Evolutionary conservation across 2,329 filamentous ascomycete species (phyloP), one percentile per base, ranked within the genome.

Genomic region (Botrytis medusae): DNA sequence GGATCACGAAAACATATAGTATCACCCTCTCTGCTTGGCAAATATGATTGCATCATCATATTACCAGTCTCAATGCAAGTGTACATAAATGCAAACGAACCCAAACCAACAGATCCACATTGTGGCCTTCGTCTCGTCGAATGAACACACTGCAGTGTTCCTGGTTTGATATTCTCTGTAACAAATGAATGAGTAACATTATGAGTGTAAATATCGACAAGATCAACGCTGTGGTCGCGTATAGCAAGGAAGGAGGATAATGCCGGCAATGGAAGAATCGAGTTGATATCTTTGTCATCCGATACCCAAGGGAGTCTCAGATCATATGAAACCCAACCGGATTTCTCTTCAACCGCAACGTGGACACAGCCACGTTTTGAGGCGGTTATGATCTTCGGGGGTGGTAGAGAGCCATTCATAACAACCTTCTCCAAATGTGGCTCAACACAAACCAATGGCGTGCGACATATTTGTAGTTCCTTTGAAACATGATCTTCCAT

Each of bases 1-100:
- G 83, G 83, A 73, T 86, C 84, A 62, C 86, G 85, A 69, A 91
- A 86, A 79, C 87, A 90, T 18, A 93, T 88, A 69, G 83, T 85
- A 78, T 85, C 87, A 51, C 82, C 85, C 18, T 88, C 87, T 44
- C 85, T 82, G 16, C 85, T 82, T 0, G 89, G 86, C 0, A 85
- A 83, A 77, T 90, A 92, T 0, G 87, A 91, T 71, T 92, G 89
- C 75, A 93, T 83, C 32, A 93, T 84, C 73, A 91, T 89, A 67
- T 91, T 87, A 18, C 88, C 86, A 0, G 87, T 88, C 32, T 89
- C 87, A 6, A 84, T 83, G 74, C 88, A 87, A 4, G 86, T 85
- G 78, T 93, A 93, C 20, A 87, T 88, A 34, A 94, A 81, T 0
- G 88, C 90, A n/a, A 94, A 84, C 22, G 87, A 90, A 42, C 85